A percentile compares a stretch with the other conserved stretches of the same genome.
phyloP scores from a whole-genome alignment of 805 yeast genomes.

The Tanozyma kutaoensis region DNA sequence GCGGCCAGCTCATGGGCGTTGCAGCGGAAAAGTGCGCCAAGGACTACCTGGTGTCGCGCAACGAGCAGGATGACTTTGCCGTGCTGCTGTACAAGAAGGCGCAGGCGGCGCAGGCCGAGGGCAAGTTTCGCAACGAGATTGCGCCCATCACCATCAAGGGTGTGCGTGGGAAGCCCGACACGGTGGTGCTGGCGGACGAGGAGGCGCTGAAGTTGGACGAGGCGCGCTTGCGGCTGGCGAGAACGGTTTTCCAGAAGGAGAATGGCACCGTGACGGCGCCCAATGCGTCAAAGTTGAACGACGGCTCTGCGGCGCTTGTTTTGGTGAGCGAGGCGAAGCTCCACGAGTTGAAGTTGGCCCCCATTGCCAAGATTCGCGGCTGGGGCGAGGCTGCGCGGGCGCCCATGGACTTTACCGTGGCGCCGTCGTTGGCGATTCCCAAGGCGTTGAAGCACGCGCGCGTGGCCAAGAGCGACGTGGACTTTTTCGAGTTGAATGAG shows the following conservation, averaged over 20 bases:
- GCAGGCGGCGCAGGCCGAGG: constrained; percentile 61
- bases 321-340: constrained; percentile 77
- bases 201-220: constrained; percentile 72
- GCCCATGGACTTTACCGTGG: constrained; percentile 91
- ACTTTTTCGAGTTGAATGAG: constrained; percentile 92
- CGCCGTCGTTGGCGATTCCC: constrained; percentile 91
- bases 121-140: constrained; percentile 75
- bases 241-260: constrained; percentile 90
- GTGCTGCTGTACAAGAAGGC: constrained; percentile 78
- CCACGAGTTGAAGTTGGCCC: constrained; percentile 75
- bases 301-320: constrained; percentile 94
- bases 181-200: constrained; percentile 63
- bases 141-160: constrained; percentile 86
- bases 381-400: constrained; percentile 98
- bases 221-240: constrained; percentile 62
- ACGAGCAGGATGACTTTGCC: constrained; percentile 84
- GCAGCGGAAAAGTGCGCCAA: constrained; percentile 94
- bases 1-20: constrained; percentile 84
- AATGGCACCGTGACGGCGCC: constrained; percentile 96
- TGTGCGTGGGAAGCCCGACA: constrained; percentile 76
- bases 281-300: constrained; percentile 91
- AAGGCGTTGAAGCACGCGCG: constrained; percentile 88
- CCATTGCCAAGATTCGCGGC: constrained; percentile 78
- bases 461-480: constrained; percentile 51
- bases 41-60: constrained; percentile 67